Conservation (phyloP, 1,284 basidiomycete species). For the Fomitiporia mediterranea region DNA sequence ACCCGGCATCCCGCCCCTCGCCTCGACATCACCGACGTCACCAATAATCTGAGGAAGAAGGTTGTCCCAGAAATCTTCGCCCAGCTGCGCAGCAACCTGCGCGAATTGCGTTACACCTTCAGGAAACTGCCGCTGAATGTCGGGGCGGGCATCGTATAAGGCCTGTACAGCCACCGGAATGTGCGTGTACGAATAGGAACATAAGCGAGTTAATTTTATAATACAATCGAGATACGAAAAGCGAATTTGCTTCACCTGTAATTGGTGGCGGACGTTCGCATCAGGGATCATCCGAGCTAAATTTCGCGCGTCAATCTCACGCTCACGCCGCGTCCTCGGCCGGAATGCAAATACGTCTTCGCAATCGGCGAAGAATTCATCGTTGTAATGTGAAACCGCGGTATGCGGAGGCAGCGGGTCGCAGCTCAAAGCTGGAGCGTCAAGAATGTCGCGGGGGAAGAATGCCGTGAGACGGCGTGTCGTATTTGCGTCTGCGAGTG, state of each 20-base stretch:
- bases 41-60: conserved; percentile 39
- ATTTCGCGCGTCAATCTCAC: conserved; percentile 43
- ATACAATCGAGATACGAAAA: conserved; percentile 19
- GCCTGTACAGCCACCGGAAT: conserved; percentile 30
- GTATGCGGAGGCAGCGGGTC: conserved; percentile 76
- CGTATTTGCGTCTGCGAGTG: conserved; percentile 53
- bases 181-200: background rate
- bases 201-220: conserved; percentile 2
- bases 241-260: conserved; percentile 38
- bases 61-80: conserved; percentile 55
- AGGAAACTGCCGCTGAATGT: conserved; percentile 51
- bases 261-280: conserved; percentile 46
- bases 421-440: conserved; percentile 58
- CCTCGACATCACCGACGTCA: conserved; percentile 34
- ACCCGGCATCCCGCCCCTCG: conserved; percentile 27
- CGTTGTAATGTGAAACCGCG: conserved; percentile 57
- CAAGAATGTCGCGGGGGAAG: conserved; percentile 53
- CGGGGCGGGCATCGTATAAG: conserved; percentile 49
- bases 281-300: conserved; percentile 57
- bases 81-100: conserved; percentile 51
- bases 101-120: conserved; percentile 63
- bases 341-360: conserved; percentile 45
- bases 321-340: conserved; percentile 36
- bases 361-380: conserved; percentile 63
- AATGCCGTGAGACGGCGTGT: conserved; percentile 63